Base-by-base conservation (phyloP, 305 asterid species). In the Fraxinus baroniana region DNA sequence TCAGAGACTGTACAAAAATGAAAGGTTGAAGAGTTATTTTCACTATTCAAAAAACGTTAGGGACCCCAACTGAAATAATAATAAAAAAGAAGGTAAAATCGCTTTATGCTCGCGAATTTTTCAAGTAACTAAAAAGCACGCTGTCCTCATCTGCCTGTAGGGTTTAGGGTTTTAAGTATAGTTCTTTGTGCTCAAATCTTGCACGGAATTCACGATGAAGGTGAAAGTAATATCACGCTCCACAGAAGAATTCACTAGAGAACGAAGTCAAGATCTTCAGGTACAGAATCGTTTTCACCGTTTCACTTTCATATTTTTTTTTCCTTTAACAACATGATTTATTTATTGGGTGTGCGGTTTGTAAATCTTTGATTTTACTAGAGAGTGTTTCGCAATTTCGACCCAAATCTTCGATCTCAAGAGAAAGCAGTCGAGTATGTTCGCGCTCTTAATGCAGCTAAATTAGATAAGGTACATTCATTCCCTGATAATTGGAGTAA, bases 201-300 rank as follows among this genome's bases (percentile, higher is more conserved):
- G 57, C 57, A 13, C n/a, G n/a, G 6, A 46, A 46, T 7, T n/a
- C 30, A 60, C 70, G 12, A 94, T 95, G 99, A 91, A 84, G 93
- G 91, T 95, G 78, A 95, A 94, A 82, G 93, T 90, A 46, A 92
- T 94, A 78, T 90, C 97, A 60, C 96, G 98, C 41, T 90, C 97
- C 77, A 84, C 92, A 0, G 97, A 94, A 79, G 98, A 94, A 20
- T 95, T 93, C 90, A 95, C 99, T 13, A 95, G 98, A 24, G 99
- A 95, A 89, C 91, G 99, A 79, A 95, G 99, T 87, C 93, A 92
- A 84, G 98, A 95, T 84, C 97, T 95, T 80, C 99, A 95, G 97
- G 98, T 93, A 84, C 26, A 30, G 32, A 6, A 66, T 35, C 7
- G 17, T 3, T 28, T 78, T 62, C 12, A 82, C 20, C 66, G 30